A percentile compares a stretch with the other conserved stretches of the same genome.
phyloP scores from a whole-genome alignment of 495 filamentous ascomycete species.

The Penicillium argentinense region DNA sequence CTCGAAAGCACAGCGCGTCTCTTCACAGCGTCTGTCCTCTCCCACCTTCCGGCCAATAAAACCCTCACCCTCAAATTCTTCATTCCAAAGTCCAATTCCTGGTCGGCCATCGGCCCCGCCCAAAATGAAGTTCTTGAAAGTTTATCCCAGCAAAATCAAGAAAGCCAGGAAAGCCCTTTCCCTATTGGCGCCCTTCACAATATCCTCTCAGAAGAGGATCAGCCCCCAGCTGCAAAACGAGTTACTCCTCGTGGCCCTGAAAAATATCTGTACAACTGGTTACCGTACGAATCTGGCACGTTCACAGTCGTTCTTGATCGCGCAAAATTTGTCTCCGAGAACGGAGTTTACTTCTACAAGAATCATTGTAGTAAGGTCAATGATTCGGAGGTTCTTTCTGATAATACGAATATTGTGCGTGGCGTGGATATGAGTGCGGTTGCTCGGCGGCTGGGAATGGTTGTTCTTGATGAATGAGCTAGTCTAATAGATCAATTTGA shows the following conservation, averaged over 20 bases:
- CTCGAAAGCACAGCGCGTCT: slow-evolving; percentile 15
- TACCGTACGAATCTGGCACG: slow-evolving; percentile 1
- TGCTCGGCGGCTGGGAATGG: slow-evolving; percentile 2
- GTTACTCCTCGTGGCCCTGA: slow-evolving; percentile 2
- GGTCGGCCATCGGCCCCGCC: slow-evolving; percentile 15
- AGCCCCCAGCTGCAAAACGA: neutral
- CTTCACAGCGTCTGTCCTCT: slow-evolving; percentile 11
- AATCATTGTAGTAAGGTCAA: neutral
- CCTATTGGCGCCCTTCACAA: slow-evolving; percentile 14
- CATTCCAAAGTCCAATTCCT: slow-evolving; percentile 13
- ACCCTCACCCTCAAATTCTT: slow-evolving; percentile 15
- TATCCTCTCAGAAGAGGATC: neutral
- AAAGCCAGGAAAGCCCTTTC: slow-evolving; percentile 1
- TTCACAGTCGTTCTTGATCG: slow-evolving; percentile 17
- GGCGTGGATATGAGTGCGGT: slow-evolving; percentile 5
- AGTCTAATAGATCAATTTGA: neutral
- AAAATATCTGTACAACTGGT: neutral
- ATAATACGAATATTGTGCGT: slow-evolving; percentile 7
- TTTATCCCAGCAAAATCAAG: slow-evolving; percentile 4
- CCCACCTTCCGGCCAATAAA: slow-evolving; percentile 14
- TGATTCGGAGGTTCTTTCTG: slow-evolving; percentile 2
- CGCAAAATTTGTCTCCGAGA: slow-evolving; percentile 13
- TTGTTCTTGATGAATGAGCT: slow-evolving; percentile 8
- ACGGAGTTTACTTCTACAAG: slow-evolving; percentile 21
- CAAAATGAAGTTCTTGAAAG: slow-evolving; percentile 6